phyloP scores from a whole-genome alignment of 176 grass and related monocot genomes.

The Puccinellia tenuiflora region DNA sequence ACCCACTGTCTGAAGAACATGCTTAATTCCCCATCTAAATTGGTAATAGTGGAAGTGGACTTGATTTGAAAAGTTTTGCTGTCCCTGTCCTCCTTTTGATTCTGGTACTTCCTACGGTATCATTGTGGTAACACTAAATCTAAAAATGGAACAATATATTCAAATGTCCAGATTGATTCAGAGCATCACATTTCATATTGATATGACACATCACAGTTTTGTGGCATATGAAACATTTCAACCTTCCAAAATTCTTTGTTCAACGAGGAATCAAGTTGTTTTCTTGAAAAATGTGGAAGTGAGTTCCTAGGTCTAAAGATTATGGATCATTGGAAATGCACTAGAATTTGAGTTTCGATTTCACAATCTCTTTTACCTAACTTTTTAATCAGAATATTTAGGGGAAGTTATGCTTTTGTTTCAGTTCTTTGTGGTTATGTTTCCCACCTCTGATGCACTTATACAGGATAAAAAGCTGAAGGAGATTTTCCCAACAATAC shows the following conservation, averaged over 20 bases:
- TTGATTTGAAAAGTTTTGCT: not conserved
- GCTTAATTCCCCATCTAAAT: not conserved
- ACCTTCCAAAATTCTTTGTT: constrained; percentile 1
- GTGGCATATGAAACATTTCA: not conserved
- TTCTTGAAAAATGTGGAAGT: not conserved
- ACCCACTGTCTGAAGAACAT: not conserved
- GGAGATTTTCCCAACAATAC: constrained; percentile 69
- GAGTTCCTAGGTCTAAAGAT: constrained; percentile 27
- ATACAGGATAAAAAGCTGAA: constrained; percentile 96
- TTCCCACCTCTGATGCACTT: constrained; percentile 19
- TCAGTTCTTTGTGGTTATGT: constrained; percentile 16
- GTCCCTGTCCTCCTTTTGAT: not conserved
- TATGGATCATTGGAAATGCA: not conserved
- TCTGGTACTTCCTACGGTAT: not conserved
- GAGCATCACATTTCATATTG: not conserved
- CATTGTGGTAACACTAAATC: not conserved
- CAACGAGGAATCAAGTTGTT: constrained; percentile 16
- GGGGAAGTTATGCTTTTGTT: not conserved
- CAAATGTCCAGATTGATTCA: not conserved
- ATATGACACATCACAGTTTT: not conserved
- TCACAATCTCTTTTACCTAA: not conserved
- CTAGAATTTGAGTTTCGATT: constrained; percentile 4
- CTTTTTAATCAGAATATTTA: constrained; percentile 9
- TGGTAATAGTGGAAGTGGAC: not conserved
- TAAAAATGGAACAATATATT: not conserved